Evolutionary conservation across 208 protist genomes (phyloP).

Genomic region (Vickermania spadyakhi): DNA sequence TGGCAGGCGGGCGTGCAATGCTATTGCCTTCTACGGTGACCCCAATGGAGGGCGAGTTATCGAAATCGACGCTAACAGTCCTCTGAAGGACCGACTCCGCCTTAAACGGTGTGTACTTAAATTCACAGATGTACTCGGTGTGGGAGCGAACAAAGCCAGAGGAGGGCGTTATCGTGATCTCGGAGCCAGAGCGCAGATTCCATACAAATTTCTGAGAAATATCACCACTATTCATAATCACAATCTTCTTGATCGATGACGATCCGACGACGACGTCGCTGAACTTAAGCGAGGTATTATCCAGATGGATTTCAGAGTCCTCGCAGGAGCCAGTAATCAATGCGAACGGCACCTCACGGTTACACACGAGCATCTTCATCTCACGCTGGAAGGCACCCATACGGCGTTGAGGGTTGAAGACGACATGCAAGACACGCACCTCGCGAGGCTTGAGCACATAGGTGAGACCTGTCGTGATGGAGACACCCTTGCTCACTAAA

Average conservation of each 20-base stretch:
- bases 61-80: slow-evolving; percentile 60
- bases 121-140: slow-evolving; percentile 81
- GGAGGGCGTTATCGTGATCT: slow-evolving; percentile 75
- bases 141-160: slow-evolving; percentile 83
- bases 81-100: slow-evolving; percentile 22
- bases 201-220: slow-evolving; percentile 90
- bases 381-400: slow-evolving; percentile 88
- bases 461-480: slow-evolving; percentile 18
- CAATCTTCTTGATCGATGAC: slow-evolving; percentile 50
- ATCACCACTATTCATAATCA: slow-evolving; percentile 95
- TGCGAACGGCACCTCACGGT: slow-evolving; percentile 75
- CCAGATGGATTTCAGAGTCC: slow-evolving; percentile 92
- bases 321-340: slow-evolving; percentile 85
- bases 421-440: slow-evolving; percentile 43
- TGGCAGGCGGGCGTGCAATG: slow-evolving; percentile 53
- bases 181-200: slow-evolving; percentile 22
- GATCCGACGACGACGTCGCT: slow-evolving; percentile 85
- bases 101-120: slow-evolving; percentile 80
- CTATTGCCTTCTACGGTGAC: slow-evolving; percentile 84
- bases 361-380: slow-evolving; percentile 84
- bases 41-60: slow-evolving; percentile 55
- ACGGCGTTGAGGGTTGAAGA: slow-evolving; percentile 70
- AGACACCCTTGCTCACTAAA: slow-evolving; percentile 62
- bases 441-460: slow-evolving; percentile 84
- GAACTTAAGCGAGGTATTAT: slow-evolving; percentile 86